These are phyloP conservation scores for Morella rubra DNA, from an alignment of 306 rosid genomes.

Conservation along the genomic window DNA sequence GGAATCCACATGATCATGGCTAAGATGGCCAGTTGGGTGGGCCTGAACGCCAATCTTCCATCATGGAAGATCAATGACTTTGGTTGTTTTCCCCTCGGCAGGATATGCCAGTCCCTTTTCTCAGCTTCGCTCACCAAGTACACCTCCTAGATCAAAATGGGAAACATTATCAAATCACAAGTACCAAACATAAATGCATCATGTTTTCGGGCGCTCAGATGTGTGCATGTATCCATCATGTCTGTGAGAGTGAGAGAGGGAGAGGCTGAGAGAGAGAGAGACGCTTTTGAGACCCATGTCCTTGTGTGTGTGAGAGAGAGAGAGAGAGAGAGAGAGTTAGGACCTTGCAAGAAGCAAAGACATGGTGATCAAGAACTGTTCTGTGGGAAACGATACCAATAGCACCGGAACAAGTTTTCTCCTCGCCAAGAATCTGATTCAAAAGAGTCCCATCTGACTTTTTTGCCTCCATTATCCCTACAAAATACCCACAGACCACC, in stretches of 20 bases:
- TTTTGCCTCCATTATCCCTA: slow-evolving; percentile 51
- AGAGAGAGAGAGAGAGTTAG: not conserved
- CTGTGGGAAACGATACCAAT: slow-evolving; percentile 38
- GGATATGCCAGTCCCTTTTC: slow-evolving; percentile 50
- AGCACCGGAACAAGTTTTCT: not conserved
- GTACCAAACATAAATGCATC: not conserved
- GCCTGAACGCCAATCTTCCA: slow-evolving; percentile 70
- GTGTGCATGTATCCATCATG: too few species aligned
- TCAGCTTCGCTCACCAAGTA: slow-evolving; percentile 49
- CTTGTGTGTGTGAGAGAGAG: too few species aligned
- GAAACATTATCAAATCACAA: not conserved
- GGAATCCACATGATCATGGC: slow-evolving; percentile 67
- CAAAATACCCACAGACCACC: slow-evolving; percentile 51
- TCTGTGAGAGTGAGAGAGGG: too few species aligned
- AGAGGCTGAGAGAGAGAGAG: too few species aligned
- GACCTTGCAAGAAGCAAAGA: slow-evolving; percentile 53
- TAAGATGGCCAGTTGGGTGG: slow-evolving; percentile 44
- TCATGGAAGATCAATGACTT: slow-evolving; percentile 72
- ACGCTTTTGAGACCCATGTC: too few species aligned
- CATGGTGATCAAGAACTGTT: slow-evolving; percentile 33
- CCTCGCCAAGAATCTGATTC: slow-evolving; percentile 19
- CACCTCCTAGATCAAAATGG: slow-evolving; percentile 34
- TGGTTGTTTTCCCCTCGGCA: slow-evolving; percentile 55
- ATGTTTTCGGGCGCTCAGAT: too few species aligned
- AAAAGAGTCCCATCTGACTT: slow-evolving; percentile 7